phyloP scores from a whole-genome alignment of 306 rosid genomes.

The Notholithocarpus densiflorus region DNA sequence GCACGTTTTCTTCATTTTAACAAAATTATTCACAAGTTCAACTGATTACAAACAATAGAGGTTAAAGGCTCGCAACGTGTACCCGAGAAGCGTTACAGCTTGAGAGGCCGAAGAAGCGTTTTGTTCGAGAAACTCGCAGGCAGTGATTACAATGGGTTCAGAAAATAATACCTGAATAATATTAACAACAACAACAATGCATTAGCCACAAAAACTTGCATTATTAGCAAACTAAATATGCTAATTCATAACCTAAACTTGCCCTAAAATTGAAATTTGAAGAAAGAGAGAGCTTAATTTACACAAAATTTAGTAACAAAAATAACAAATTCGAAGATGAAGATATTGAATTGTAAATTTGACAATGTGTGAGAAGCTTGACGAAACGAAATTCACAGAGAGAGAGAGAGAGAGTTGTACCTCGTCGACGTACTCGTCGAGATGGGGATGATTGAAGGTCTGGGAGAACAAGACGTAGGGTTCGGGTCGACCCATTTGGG shows the following conservation, averaged over 20 bases:
- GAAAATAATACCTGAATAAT: conserved; percentile 67
- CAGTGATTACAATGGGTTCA: conserved; percentile 81
- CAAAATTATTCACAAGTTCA: not conserved
- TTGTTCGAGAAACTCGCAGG: conserved; percentile 98
- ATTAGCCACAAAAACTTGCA: not conserved
- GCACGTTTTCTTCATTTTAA: not conserved
- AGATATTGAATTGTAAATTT: not conserved
- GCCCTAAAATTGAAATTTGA: too few species aligned
- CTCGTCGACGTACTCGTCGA: conserved; percentile 98
- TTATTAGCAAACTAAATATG: too few species aligned
- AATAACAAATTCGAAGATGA: not conserved
- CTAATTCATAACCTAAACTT: too few species aligned
- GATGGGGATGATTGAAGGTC: conserved; percentile 83
- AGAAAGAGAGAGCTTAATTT: not conserved
- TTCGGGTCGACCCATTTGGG: conserved; percentile 85
- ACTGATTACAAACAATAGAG: not conserved
- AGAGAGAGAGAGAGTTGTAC: conserved; percentile 23
- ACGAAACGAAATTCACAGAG: not conserved
- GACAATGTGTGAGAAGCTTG: too few species aligned
- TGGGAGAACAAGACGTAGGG: conserved; percentile 87
- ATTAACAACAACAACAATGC: not conserved
- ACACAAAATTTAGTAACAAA: not conserved
- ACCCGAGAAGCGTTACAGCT: conserved; percentile 86
- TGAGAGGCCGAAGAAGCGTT: conserved; percentile 77
- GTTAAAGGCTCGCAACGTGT: conserved; percentile 10